Evolutionary conservation across 371 early-diverging fungal species (phyloP), one percentile per base, ranked within the genome.

Genomic region (Dichotomocladium elegans): DNA sequence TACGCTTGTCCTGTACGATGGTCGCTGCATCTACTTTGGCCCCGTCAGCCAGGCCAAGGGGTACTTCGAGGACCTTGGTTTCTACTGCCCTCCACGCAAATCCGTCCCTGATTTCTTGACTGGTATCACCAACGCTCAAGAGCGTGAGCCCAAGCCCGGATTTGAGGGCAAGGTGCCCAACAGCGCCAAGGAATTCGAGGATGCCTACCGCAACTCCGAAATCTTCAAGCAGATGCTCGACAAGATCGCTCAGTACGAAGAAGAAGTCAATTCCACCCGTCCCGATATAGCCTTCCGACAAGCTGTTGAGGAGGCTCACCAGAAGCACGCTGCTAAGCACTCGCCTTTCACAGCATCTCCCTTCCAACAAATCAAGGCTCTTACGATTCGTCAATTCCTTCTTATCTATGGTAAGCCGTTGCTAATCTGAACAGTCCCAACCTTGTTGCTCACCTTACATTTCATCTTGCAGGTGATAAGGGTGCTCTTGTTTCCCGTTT

Each of bases 11-110:
- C 63, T 92, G 10, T 80, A 83, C 30, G 84, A 83, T 15, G 92
- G 92, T 37, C 80, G 77, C 21, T 80, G 80, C 59, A 74, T 88
- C 56, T 92, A 82, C 66, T 86, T 82, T 72, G 92, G 90, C 4
- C 83, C 87, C 0, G 75, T 77, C 3, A 46, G 66, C 26, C 52
- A 70, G 24, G 87, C 84, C 15, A 77, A 85, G 11, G 62, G 68
- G 25, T 88, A 87, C 57, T 89, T 90, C 59, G 72, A 75, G 54
- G 61, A 77, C 15, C 57, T 84, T 17, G 91, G 91, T 1, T 86
- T 83, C 54, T 53, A 68, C n/a, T n/a, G n/a, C n/a, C n/a, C n/a
- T n/a, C n/a, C n/a, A n/a, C n/a, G n/a, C n/a, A n/a, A n/a, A n/a
- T 7, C 86, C 10, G 83, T 86, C 0, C 75, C 90, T 4, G 90